A percentile compares a stretch with the other conserved stretches of the same genome.
These are phyloP conservation scores for Hypoxylon cercidicola DNA, from an alignment of 495 filamentous ascomycete genomes.

Conservation along the genomic window DNA sequence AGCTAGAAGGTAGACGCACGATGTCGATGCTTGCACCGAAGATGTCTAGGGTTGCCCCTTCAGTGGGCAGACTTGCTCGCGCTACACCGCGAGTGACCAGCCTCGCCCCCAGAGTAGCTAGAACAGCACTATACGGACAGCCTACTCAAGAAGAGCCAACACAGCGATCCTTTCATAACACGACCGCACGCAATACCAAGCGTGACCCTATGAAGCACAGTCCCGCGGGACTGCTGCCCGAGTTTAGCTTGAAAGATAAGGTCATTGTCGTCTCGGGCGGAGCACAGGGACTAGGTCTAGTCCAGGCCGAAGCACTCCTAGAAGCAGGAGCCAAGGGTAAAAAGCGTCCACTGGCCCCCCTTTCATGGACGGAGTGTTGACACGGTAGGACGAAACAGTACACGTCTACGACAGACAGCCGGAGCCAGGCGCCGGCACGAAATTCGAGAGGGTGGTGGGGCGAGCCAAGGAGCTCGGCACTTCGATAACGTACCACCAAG, in stretches of 20 bases:
- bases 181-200: slow-evolving; percentile 12
- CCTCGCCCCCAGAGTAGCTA: slow-evolving; percentile 17
- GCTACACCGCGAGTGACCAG: slow-evolving; percentile 20
- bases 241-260: slow-evolving; percentile 82
- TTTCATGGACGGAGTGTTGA: slow-evolving; percentile 15
- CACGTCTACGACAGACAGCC: slow-evolving; percentile 67
- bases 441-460: slow-evolving; percentile 69
- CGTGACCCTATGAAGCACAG: slow-evolving; percentile 1
- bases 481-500: slow-evolving; percentile 78
- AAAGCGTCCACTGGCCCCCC: slow-evolving; percentile 2
- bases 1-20: slow-evolving; percentile 17
- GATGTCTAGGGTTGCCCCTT: slow-evolving; percentile 35
- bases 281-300: slow-evolving; percentile 80
- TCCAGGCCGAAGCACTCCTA: slow-evolving; percentile 80
- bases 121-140: slow-evolving; percentile 7
- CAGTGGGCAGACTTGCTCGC: slow-evolving; percentile 33
- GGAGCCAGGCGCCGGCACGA: slow-evolving; percentile 50
- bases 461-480: slow-evolving; percentile 75
- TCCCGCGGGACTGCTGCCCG: slow-evolving; percentile 62
- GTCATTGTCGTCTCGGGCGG: slow-evolving; percentile 83
- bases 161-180: slow-evolving; percentile 27
- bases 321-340: slow-evolving; percentile 76
- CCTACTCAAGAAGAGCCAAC: slow-evolving; percentile 16
- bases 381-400: slow-evolving; percentile 51
- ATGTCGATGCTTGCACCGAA: slow-evolving; percentile 38